Base-by-base conservation (phyloP, 768 basidiomycete species). In the Podaxis sp. region DNA sequence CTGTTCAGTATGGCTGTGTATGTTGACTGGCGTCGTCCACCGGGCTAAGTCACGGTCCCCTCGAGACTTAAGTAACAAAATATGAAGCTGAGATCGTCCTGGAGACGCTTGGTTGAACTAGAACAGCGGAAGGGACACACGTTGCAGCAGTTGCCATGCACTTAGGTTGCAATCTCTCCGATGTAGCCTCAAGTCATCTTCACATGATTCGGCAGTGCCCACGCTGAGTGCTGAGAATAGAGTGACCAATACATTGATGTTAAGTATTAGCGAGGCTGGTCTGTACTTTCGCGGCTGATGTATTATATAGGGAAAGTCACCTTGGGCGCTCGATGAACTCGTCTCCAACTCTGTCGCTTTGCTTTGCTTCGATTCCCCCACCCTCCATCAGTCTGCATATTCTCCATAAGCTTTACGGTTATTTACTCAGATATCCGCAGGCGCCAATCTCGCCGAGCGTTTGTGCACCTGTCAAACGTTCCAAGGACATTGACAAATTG, bases 271-370 rank as follows among this genome's bases (percentile, higher is more conserved):
- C 30, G 51, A 40, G n/a, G 22, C 49, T 7, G 13, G 9, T 17
- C 39, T 13, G 22, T 38, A 52, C n/a, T n/a, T 61, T 61, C 42
- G 48, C 39, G 58, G 30, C 33, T 62, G 61, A 62, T 62, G 53
- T 22, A 28, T 62, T 55, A 46, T 46, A 46, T 55, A 46, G 44
- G 52, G 61, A 33, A 61, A 53, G 39, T 44, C 52, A 44, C 33
- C 24, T 42, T 40, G 48, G 26, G 52, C 53, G 61, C 52, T 36
- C 61, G 46, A 5, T 42, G 22, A 46, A 62, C 53, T 39, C 42
- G 30, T 36, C 52, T 62, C 44, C 38, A 56, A 42, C 22, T 28
- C 49, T 28, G 2, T 22, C 24, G 48, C n/a, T 22, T 22, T 51
- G 48, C 28, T 36, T 46, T 26, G 26, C 26, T 46, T 52, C 46